These are phyloP conservation scores for Pythium sp. DNA, from an alignment of 352 stramenopile genomes.

Conservation along the genomic window DNA sequence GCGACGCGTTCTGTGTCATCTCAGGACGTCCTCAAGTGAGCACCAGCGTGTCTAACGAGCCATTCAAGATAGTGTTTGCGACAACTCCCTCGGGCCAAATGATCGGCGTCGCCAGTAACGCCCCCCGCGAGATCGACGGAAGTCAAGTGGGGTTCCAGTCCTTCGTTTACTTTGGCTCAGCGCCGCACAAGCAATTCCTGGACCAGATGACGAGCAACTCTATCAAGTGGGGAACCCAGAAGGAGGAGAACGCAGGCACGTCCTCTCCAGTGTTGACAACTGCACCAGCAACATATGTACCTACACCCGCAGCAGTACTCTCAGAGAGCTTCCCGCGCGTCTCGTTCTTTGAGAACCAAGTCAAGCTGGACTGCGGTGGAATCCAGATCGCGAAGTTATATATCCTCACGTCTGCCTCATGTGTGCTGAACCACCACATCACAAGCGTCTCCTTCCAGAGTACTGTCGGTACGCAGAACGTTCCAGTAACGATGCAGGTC, in stretches of 20 bases:
- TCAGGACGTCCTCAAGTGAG: neutral
- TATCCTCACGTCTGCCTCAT: conserved; percentile 15
- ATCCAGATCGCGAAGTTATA: conserved; percentile 8
- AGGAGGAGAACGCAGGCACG: neutral
- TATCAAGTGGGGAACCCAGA: neutral
- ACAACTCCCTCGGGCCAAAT: neutral
- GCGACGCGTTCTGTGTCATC: neutral
- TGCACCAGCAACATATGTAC: neutral
- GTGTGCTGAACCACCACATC: neutral
- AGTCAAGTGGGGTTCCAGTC: neutral
- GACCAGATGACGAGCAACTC: neutral
- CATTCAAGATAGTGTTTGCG: neutral
- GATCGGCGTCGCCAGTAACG: neutral
- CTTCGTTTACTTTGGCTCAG: neutral
- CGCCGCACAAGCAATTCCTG: neutral
- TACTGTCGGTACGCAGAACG: neutral
- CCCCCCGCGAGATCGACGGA: neutral
- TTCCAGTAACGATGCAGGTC: neutral
- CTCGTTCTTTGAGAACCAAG: neutral
- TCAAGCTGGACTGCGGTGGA: conserved; percentile 1
- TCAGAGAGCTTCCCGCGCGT: neutral
- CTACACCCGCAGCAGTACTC: neutral
- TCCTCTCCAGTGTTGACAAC: neutral
- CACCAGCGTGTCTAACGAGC: neutral
- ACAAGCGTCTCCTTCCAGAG: neutral